Percentiles rank a stretch among this genome's conserved stretches.
These are phyloP conservation scores for Alliaria petiolata DNA, from an alignment of 345 rosid genomes.

Conservation along the genomic window DNA sequence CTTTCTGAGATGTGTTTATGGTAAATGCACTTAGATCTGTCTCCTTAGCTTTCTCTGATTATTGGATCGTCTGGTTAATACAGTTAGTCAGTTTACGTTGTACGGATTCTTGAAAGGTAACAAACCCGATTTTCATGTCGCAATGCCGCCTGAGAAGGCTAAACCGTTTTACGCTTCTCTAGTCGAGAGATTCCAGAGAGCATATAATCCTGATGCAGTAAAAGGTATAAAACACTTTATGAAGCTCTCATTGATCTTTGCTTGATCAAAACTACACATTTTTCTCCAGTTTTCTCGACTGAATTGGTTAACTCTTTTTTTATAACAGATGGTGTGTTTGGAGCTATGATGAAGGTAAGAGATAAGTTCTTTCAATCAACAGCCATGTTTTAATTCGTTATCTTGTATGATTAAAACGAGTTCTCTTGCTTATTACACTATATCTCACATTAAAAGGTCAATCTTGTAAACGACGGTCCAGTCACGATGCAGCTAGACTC, in stretches of 20 bases:
- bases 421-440: neutral
- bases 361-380: neutral
- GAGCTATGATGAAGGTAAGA: conserved; percentile 88
- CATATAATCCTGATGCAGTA: conserved; percentile 54
- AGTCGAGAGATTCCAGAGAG: conserved; percentile 54
- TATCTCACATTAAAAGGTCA: conserved; percentile 47
- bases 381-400: neutral
- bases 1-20: neutral
- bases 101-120: conserved; percentile 94
- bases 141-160: conserved; percentile 86
- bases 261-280: neutral
- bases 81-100: conserved; percentile 92
- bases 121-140: conserved; percentile 95
- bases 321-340: conserved; percentile 66
- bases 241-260: too few species aligned
- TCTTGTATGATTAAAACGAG: neutral
- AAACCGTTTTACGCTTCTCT: conserved; percentile 68
- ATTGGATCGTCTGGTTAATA: conserved; percentile 16
- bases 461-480: conserved; percentile 83
- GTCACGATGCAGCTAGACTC: conserved; percentile 92
- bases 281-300: neutral
- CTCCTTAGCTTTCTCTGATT: conserved; percentile 9
- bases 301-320: neutral
- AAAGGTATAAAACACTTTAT: conserved; percentile 42
- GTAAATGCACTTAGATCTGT: neutral